Evolutionary conservation across 257 asterid species (phyloP).

Genomic region (Jasminum sambac): DNA sequence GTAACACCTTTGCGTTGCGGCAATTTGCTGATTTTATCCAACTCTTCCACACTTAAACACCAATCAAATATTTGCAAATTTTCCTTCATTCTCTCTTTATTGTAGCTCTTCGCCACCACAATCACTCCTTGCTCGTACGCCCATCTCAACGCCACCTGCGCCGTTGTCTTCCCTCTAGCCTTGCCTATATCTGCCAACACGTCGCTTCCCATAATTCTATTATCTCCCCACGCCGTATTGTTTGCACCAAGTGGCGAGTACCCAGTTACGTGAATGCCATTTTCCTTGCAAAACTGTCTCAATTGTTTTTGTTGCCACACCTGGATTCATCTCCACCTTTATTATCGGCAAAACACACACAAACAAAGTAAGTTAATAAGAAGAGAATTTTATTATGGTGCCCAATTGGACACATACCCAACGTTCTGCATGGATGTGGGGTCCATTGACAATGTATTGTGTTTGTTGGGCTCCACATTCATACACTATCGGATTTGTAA

Average conservation of each 20-base stretch:
- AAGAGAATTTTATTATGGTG: no score
- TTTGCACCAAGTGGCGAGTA: conserved; percentile 68
- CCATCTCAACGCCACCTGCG: conserved; percentile 72
- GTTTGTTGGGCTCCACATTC: no score
- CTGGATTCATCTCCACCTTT: conserved; percentile 58
- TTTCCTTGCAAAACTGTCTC: conserved; percentile 45
- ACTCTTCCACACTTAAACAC: conserved; percentile 39
- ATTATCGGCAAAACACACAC: not conserved
- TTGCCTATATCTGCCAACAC: conserved; percentile 42
- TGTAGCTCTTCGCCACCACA: conserved; percentile 54
- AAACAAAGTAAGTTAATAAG: no score
- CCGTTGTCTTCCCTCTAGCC: conserved; percentile 43
- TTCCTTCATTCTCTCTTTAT: conserved; percentile 56
- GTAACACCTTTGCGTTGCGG: conserved; percentile 42
- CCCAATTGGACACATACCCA: no score
- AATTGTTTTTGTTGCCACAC: conserved; percentile 56
- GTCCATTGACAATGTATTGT: no score
- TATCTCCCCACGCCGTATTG: conserved; percentile 63
- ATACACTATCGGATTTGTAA: no score
- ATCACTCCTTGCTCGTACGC: conserved; percentile 56
- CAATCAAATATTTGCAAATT: conserved; percentile 58
- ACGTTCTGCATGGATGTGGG: no score
- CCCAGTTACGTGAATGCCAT: conserved; percentile 53
- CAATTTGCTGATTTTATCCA: conserved; percentile 38
- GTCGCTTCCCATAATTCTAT: conserved; percentile 43